Evolutionary conservation across 495 filamentous ascomycete species (phyloP), one percentile per base, ranked within the genome.

Genomic region (Bacidia gigantensis): DNA sequence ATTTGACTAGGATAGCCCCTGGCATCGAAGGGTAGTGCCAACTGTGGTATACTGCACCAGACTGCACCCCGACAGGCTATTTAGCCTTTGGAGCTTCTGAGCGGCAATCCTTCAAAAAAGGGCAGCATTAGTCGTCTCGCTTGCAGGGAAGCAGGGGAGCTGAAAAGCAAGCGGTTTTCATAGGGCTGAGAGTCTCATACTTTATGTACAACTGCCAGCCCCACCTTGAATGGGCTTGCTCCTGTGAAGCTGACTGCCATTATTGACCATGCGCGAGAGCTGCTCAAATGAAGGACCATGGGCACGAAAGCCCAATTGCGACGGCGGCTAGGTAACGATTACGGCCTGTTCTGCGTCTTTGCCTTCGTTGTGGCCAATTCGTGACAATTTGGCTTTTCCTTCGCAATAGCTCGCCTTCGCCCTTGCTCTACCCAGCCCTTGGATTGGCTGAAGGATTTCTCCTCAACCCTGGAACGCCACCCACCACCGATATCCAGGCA

Each of bases 401-500:
- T 46, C 51, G 41, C 50, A 48, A 56, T 51, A n/a, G 41, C 46
- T 51, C 46, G 48, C 29, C 26, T 17, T 40, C 38, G 51, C 26
- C 48, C 43, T 20, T 35, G 44, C 40, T 22, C 46, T 24, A 35
- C 53, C 48, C 32, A 18, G 50, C 25, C 47, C 50, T 56, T 26
- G 51, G 54, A 48, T 52, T 56, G 54, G 54, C 45, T 52, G 48
- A 24, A 46, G 11, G 12, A 29, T 49, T 42, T 38, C 46, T 51
- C 22, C 22, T 9, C 41, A 17, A 44, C 41, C 5, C 17, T 9
- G 41, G 41, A 44, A 41, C 42, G 35, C 26, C 21, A 24, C 21
- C 42, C 12, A 7, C 42, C 17, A 18, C 35, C 45, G 11, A 56
- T 35, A 26, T 44, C 51, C 49, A 48, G 20, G 38, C 10, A 59